A percentile compares a stretch with the other conserved stretches of the same genome.
Evolutionary conservation across 2,329 filamentous ascomycete species (phyloP).

Genomic region (Aureobasidium namibiae): DNA sequence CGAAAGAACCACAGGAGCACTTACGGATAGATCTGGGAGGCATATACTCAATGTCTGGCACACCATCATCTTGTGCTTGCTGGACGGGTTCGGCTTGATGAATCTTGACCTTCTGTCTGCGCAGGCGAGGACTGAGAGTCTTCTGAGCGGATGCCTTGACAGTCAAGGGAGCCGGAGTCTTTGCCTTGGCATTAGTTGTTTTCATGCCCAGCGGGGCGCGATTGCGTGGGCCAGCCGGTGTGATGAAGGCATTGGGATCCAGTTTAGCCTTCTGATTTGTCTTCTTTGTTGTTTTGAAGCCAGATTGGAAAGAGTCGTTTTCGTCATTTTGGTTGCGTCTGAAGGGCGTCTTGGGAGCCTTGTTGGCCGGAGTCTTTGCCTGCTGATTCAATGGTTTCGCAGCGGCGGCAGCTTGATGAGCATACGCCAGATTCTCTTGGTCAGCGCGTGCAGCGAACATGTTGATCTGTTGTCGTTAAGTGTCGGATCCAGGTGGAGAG

Average conservation of each 20-base stretch:
- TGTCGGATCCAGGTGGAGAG: background rate
- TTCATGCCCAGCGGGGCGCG: conserved; percentile 86
- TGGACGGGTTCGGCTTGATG: conserved; percentile 46
- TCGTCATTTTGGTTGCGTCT: conserved; percentile 74
- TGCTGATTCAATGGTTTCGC: conserved; percentile 65
- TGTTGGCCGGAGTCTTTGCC: conserved; percentile 71
- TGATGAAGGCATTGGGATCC: conserved; percentile 61
- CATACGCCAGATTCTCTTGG: conserved; percentile 79
- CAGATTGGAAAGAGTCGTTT: conserved; percentile 59
- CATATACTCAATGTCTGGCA: conserved; percentile 82
- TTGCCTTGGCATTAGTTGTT: conserved; percentile 88
- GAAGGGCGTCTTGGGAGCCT: conserved; percentile 74
- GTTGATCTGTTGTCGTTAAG: conserved; percentile 17
- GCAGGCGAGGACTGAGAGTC: conserved; percentile 49
- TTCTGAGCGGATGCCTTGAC: conserved; percentile 30
- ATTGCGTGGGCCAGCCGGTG: conserved; percentile 65
- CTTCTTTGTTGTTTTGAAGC: conserved; percentile 53
- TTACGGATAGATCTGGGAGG: conserved; percentile 59
- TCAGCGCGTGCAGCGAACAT: conserved; percentile 71
- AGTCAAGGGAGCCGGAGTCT: conserved; percentile 50
- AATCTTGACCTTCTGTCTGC: conserved; percentile 50
- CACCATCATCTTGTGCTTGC: conserved; percentile 37
- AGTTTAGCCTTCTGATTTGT: conserved; percentile 44
- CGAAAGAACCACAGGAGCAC: conserved; percentile 1
- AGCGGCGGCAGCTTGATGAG: conserved; percentile 61